Percentiles rank a stretch among this genome's conserved stretches.
Conservation (phyloP, 2,329 filamentous ascomycete species). For the Colletotrichum ledebouriae region DNA sequence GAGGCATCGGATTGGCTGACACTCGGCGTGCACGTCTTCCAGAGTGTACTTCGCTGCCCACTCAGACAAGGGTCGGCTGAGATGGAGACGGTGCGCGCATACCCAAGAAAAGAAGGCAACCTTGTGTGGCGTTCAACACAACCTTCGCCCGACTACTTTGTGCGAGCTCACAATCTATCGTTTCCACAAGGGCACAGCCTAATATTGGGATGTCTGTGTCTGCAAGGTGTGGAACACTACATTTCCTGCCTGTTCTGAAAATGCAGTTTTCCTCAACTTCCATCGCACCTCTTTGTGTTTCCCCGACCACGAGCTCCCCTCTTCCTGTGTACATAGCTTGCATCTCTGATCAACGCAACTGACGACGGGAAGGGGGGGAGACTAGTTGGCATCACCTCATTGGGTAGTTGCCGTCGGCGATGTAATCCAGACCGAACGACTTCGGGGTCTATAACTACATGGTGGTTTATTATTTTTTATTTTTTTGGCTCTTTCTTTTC, state of each 20-base stretch:
- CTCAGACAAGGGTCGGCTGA: conserved; percentile 31
- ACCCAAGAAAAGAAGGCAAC: conserved; percentile 21
- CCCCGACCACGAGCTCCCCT: conserved; percentile 3
- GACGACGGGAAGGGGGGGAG: conserved; percentile 1
- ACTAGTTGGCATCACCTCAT: conserved; percentile 29
- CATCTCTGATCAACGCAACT: conserved; percentile 31
- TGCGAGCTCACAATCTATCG: conserved; percentile 1
- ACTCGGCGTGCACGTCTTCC: not conserved
- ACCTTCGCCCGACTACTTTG: conserved; percentile 27
- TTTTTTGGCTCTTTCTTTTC: not conserved
- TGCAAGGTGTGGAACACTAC: conserved; percentile 9
- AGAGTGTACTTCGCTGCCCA: conserved; percentile 23
- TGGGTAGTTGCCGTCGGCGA: conserved; percentile 18
- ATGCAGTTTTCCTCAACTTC: conserved; percentile 33
- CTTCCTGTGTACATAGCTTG: conserved; percentile 9
- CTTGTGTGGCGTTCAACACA: conserved; percentile 33
- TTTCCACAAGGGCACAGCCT: conserved; percentile 11
- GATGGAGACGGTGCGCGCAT: conserved; percentile 11
- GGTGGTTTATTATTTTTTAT: too few relatives aligned
- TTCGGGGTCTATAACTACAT: conserved; percentile 13
- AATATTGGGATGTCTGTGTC: conserved; percentile 1
- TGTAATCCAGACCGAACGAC: not conserved
- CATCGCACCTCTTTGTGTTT: conserved; percentile 14
- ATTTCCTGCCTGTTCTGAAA: conserved; percentile 15
- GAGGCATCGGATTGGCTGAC: conserved; percentile 3